These are phyloP conservation scores for Ophiocordyceps unilateralis DNA, from an alignment of 2,329 filamentous ascomycete species.

Conservation along the genomic window DNA sequence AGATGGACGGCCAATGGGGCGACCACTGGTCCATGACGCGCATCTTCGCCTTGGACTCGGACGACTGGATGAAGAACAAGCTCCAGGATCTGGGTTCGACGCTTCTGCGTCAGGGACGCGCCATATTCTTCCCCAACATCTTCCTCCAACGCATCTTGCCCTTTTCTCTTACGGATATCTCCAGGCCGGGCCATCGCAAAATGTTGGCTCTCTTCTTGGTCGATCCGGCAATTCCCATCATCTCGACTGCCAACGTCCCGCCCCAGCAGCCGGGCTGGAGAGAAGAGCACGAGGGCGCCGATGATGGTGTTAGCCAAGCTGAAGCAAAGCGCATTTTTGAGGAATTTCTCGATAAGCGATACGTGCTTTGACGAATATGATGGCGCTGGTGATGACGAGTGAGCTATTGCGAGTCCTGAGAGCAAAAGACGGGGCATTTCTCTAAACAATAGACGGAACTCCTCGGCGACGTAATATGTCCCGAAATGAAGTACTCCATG, in stretches of 20 bases:
- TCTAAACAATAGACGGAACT: too few relatives aligned
- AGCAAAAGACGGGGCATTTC: too few relatives aligned
- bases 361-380: too few relatives aligned
- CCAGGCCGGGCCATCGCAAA: conserved; percentile 37
- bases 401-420: too few relatives aligned
- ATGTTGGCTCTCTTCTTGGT: conserved; percentile 44
- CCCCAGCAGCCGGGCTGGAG: conserved; percentile 25
- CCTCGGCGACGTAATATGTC: too few relatives aligned
- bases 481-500: too few relatives aligned
- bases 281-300: too few relatives aligned
- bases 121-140: conserved; percentile 38
- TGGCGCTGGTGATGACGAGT: too few relatives aligned
- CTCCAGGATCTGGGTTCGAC: conserved; percentile 27
- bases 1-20: conserved; percentile 13
- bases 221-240: conserved; percentile 31
- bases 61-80: conserved; percentile 1
- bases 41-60: conserved; percentile 15
- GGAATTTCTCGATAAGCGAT: too few relatives aligned
- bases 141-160: conserved; percentile 32
- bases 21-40: conserved; percentile 16
- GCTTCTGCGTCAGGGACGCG: conserved; percentile 24
- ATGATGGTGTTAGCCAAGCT: background rate
- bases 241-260: conserved; percentile 26
- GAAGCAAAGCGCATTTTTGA: background rate
- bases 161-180: conserved; percentile 33